A percentile compares a stretch with the other conserved stretches of the same genome.
Conservation (phyloP, 208 protist genomes). For the Crithidia bombi region DNA sequence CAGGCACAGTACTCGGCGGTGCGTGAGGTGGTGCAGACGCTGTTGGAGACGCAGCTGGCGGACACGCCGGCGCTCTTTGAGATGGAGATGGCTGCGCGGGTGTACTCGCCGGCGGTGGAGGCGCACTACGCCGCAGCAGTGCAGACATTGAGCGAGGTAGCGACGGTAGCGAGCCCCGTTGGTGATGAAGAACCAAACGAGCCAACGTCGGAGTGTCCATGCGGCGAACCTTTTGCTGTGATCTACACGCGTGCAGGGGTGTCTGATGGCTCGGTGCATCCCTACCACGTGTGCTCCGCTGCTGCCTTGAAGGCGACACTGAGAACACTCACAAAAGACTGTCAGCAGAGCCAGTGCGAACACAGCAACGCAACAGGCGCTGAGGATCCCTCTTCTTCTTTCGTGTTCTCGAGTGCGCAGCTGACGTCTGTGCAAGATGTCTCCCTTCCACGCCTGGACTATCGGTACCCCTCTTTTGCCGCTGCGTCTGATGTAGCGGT, state of each 20-base stretch:
- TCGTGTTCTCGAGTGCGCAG: background rate
- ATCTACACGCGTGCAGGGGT: constrained; percentile 5
- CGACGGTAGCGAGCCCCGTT: background rate
- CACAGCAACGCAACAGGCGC: background rate
- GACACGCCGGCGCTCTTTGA: constrained; percentile 37
- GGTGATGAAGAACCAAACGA: background rate
- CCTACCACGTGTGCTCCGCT: background rate
- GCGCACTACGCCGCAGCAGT: constrained; percentile 48
- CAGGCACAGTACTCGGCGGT: constrained; percentile 39
- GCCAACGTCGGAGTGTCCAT: background rate
- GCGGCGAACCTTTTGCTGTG: constrained; percentile 32
- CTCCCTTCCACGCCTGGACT: constrained; percentile 40
- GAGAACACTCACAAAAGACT: no score
- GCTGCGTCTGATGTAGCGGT: constrained; percentile 11
- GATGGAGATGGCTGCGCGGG: constrained; percentile 53
- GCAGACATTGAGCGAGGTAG: constrained; percentile 32
- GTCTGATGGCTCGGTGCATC: background rate
- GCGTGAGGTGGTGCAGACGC: constrained; percentile 18
- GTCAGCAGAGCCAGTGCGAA: no score
- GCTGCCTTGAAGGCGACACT: background rate
- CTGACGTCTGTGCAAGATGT: background rate
- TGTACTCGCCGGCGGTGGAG: constrained; percentile 67
- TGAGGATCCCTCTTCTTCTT: no score
- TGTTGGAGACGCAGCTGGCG: constrained; percentile 14
- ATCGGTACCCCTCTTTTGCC: constrained; percentile 28